Evolutionary conservation across 345 rosid species (phyloP).

Genomic region (Euphorbia peplus): DNA sequence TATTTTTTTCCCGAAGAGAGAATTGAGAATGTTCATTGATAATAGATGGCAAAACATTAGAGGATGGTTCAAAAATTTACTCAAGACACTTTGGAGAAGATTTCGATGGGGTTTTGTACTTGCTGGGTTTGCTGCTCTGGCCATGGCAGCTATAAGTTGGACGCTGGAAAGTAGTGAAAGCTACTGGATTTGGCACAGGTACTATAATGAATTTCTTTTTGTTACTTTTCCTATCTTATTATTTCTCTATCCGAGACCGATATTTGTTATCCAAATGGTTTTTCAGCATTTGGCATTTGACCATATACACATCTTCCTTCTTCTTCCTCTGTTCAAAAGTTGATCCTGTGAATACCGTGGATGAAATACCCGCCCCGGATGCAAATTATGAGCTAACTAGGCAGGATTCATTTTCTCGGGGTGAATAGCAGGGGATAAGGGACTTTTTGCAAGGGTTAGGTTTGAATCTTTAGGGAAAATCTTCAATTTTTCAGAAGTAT

Average conservation of each 20-base stretch:
- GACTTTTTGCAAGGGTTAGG: slow-evolving; percentile 4
- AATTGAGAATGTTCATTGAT: slow-evolving; percentile 3
- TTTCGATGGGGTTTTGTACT: slow-evolving; percentile 69
- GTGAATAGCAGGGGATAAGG: slow-evolving; percentile 19
- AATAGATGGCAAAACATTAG: slow-evolving; percentile 49
- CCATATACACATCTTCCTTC: slow-evolving; percentile 80
- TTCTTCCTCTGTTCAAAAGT: slow-evolving; percentile 94
- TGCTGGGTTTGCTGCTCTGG: slow-evolving; percentile 56
- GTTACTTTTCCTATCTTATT: background rate
- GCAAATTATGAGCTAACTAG: slow-evolving; percentile 55
- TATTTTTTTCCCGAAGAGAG: slow-evolving; percentile 1
- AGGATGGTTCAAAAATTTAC: slow-evolving; percentile 46
- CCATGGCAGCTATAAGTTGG: slow-evolving; percentile 81
- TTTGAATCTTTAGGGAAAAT: background rate
- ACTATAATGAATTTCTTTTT: background rate
- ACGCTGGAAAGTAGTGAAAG: slow-evolving; percentile 69
- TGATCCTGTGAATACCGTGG: slow-evolving; percentile 27
- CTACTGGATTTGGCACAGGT: slow-evolving; percentile 99
- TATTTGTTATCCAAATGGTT: slow-evolving; percentile 13
- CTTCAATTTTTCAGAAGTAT: background rate
- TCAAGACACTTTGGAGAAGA: slow-evolving; percentile 54
- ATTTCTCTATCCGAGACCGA: background rate
- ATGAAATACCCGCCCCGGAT: slow-evolving; percentile 25
- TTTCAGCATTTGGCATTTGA: slow-evolving; percentile 81
- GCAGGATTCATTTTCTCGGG: slow-evolving; percentile 57